Base-by-base conservation (phyloP, 176 grass and related monocot species). In the Leersia perrieri region DNA sequence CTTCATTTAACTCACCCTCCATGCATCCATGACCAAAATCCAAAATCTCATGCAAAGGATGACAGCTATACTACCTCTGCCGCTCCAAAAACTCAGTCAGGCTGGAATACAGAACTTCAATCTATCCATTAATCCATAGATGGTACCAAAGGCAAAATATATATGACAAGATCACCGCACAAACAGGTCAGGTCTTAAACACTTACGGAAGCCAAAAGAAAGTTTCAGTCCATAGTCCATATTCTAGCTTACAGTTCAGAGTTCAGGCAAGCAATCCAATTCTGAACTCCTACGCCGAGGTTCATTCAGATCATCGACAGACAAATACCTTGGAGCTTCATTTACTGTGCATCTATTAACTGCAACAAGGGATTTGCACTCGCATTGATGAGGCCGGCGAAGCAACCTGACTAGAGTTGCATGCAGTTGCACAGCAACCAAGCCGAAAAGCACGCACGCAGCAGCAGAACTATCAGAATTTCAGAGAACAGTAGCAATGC, bases 311-410 rank as follows among this genome's bases (percentile, higher is more conserved):
- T 9, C 27, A 72, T 71, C 63, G n/a, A 36, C n/a, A 1, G 38
- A 4, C n/a, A 72, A 23, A 78, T 14, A 80, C 33, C 33, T 57
- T 11, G 26, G 15, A 70, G 38, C 11, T 57, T 45, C 33, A 69
- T 38, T 68, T 27, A 80, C 9, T 13, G 33, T 29, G 33, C 53
- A 58, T 58, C 32, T 5, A 77, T 77, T 71, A 38, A 76, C 36
- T 0, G 39, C 72, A 57, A 49, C 28, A 29, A 71, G 66, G 41
- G 72, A 53, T 5, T 67, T 47, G 51, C 45, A 75, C 64, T 31
- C 32, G 85, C 79, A 82, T 87, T 82, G 25, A 82, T 32, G 78
- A 58, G 53, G n/a, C 20, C 51, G 20, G 78, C 16, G 60, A 66
- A 22, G n/a, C 23, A 26, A 51, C 38, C 49, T 76, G 78, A 81